Evolutionary conservation across 495 filamentous ascomycete species (phyloP).

Genomic region (Penicillium malachiteum): DNA sequence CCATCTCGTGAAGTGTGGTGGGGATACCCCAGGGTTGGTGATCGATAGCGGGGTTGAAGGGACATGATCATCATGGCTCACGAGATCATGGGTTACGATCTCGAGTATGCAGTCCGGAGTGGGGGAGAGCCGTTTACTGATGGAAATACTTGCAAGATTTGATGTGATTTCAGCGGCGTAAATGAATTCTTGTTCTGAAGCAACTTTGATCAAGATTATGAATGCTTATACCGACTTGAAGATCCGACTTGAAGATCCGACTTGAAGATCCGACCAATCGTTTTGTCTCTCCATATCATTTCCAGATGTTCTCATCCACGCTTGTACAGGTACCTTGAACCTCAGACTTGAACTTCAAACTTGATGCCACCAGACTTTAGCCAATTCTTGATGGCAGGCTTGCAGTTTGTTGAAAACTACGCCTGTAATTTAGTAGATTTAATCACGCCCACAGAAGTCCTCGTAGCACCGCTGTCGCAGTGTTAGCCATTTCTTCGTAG

Average conservation of each 20-base stretch:
- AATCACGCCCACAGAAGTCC: neutral
- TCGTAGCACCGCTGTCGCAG: neutral
- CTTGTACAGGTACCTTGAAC: too few relatives aligned
- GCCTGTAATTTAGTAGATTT: too few relatives aligned
- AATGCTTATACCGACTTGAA: too few relatives aligned
- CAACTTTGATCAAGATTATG: too few relatives aligned
- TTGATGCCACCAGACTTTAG: neutral
- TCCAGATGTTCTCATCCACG: neutral
- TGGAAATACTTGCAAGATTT: neutral
- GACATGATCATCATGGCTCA: neutral
- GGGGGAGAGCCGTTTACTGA: too few relatives aligned
- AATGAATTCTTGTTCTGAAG: neutral
- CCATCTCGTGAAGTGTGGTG: neutral
- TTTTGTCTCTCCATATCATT: neutral
- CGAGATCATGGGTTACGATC: too few relatives aligned
- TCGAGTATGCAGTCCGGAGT: too few relatives aligned
- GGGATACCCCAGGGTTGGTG: neutral
- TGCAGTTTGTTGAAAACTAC: neutral
- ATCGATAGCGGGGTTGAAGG: constrained; percentile 1
- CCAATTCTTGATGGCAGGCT: neutral
- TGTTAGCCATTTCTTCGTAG: neutral
- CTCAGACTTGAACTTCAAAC: too few relatives aligned
- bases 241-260: too few relatives aligned
- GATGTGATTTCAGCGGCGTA: neutral
- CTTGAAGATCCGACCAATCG: too few relatives aligned